Evolutionary conservation across 768 basidiomycete genomes (phyloP).

Genomic region (Boletales sp.): DNA sequence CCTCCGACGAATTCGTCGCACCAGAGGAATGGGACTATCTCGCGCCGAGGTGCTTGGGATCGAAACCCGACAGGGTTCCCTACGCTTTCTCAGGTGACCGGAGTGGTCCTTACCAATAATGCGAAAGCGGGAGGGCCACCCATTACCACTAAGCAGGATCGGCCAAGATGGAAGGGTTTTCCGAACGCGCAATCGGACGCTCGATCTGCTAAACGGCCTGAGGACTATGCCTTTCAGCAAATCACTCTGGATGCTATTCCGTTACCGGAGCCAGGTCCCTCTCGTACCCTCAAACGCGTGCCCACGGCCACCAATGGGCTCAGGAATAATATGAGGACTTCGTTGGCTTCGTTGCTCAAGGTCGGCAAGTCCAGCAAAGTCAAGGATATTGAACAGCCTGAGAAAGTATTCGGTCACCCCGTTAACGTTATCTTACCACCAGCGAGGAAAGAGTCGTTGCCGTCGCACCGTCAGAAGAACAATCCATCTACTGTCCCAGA

Average conservation of each 20-base stretch:
- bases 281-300: conserved; percentile 9
- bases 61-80: conserved; percentile 4
- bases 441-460: conserved; percentile 14
- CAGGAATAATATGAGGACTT: conserved; percentile 3
- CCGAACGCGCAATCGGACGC: neutral
- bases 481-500: neutral
- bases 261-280: neutral
- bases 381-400: neutral
- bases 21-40: neutral
- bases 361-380: neutral
- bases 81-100: conserved; percentile 19
- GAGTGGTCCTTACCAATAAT: conserved; percentile 6
- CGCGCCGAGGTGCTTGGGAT: neutral
- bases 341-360: conserved; percentile 7
- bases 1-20: neutral
- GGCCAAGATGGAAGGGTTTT: conserved; percentile 1
- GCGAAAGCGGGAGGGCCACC: neutral
- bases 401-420: conserved; percentile 17
- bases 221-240: conserved; percentile 2
- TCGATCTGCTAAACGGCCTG: neutral
- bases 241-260: conserved; percentile 13
- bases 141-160: neutral
- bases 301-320: conserved; percentile 4
- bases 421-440: conserved; percentile 8
- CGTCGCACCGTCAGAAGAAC: neutral